A percentile compares a stretch with the other conserved stretches of the same genome.
Conservation (phyloP, 2,329 filamentous ascomycete genomes). For the Plectosphaerella cucumerina region DNA sequence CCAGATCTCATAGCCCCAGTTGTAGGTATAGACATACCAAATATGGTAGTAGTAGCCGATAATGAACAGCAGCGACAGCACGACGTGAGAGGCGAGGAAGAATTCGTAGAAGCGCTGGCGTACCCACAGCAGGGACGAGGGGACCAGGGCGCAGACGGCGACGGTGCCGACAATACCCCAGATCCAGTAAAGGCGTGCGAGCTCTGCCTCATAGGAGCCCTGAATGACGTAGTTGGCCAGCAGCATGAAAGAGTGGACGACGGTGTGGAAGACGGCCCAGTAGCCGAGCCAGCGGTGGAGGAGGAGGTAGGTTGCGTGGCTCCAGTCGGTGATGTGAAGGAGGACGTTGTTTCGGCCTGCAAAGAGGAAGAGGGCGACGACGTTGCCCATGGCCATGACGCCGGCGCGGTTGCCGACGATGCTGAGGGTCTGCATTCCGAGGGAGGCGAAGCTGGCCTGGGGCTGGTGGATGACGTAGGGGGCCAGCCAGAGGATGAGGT, state of each 20-base stretch:
- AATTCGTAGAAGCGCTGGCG: slow-evolving; percentile 25
- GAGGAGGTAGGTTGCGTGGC: slow-evolving; percentile 28
- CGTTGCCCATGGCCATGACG: slow-evolving; percentile 26
- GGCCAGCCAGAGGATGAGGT: slow-evolving; percentile 26
- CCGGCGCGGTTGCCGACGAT: slow-evolving; percentile 28
- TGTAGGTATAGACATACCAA: slow-evolving; percentile 25
- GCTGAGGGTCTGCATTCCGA: slow-evolving; percentile 20
- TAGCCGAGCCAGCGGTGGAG: slow-evolving; percentile 31
- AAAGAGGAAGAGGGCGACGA: slow-evolving; percentile 26
- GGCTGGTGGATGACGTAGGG: slow-evolving; percentile 21
- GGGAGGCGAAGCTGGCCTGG: slow-evolving; percentile 11
- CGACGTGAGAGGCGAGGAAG: slow-evolving; percentile 27
- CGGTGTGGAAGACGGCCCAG: slow-evolving; percentile 17
- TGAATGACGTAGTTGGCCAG: slow-evolving; percentile 4
- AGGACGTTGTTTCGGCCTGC: slow-evolving; percentile 29
- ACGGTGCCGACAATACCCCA: slow-evolving; percentile 28
- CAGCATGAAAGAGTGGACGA: slow-evolving; percentile 27
- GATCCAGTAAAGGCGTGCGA: slow-evolving; percentile 21
- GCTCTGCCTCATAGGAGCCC: slow-evolving; percentile 17
- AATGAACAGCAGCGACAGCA: slow-evolving; percentile 26
- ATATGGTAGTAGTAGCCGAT: slow-evolving; percentile 30
- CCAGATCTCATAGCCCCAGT: slow-evolving; percentile 34
- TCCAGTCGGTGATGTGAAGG: slow-evolving; percentile 30
- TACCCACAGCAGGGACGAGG: slow-evolving; percentile 20
- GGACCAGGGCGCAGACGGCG: slow-evolving; percentile 18